Percentiles rank a stretch among this genome's conserved stretches.
These are phyloP conservation scores for Abortiporus biennis DNA, from an alignment of 1,284 basidiomycete species.

Conservation along the genomic window DNA sequence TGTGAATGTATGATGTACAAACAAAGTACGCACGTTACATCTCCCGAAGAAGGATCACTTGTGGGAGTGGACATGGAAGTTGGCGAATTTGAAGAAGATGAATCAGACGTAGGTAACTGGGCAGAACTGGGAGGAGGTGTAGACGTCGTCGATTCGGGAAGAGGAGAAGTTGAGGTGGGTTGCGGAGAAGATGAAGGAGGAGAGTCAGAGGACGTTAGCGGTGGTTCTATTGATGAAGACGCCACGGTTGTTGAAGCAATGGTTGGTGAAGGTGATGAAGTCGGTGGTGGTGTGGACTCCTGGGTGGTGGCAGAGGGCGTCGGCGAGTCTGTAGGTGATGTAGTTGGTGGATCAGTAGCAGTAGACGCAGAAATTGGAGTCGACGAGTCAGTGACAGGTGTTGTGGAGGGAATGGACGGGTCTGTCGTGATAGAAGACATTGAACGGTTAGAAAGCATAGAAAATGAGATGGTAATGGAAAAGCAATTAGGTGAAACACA, in stretches of 20 bases:
- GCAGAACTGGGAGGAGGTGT: slow-evolving; percentile 11
- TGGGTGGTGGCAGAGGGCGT: slow-evolving; percentile 3
- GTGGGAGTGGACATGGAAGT: slow-evolving; percentile 13
- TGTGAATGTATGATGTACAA: not conserved
- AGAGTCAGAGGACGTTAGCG: slow-evolving; percentile 10
- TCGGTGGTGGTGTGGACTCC: not conserved
- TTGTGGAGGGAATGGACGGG: slow-evolving; percentile 7
- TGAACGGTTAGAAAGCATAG: slow-evolving; percentile 1
- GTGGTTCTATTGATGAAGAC: slow-evolving; percentile 7
- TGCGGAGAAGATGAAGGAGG: slow-evolving; percentile 8
- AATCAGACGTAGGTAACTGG: slow-evolving; percentile 6
- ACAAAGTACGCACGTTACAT: not conserved
- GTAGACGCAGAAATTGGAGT: slow-evolving; percentile 16
- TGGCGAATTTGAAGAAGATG: slow-evolving; percentile 7
- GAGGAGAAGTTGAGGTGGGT: slow-evolving; percentile 1
- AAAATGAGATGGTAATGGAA: slow-evolving; percentile 1
- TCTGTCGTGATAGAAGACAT: slow-evolving; percentile 1
- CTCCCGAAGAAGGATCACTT: not conserved
- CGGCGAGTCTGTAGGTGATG: slow-evolving; percentile 4
- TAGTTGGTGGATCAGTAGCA: slow-evolving; percentile 11
- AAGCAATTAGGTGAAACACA: not conserved
- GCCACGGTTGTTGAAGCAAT: not conserved
- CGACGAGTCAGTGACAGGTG: slow-evolving; percentile 10
- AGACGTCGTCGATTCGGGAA: slow-evolving; percentile 5
- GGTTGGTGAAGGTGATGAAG: not conserved